Conservation (phyloP, 768 basidiomycete species). For the Podaxis rugospora region DNA sequence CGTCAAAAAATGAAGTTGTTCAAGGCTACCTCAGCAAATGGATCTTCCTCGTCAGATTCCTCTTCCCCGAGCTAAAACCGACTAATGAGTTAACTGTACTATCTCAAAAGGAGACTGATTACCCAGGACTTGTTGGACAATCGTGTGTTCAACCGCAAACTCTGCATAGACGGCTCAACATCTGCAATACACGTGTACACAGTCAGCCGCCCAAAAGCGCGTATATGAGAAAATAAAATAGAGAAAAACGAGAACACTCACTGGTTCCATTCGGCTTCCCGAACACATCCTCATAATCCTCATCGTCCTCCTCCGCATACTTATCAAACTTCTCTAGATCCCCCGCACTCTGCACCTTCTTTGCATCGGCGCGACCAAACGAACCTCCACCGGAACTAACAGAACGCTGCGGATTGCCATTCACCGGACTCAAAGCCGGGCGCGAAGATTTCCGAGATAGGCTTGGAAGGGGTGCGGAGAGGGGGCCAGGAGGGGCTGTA, state of each 20-base stretch:
- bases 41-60: conserved; percentile 88
- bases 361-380: conserved; percentile 63
- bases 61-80: conserved; percentile 66
- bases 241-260: conserved; percentile 30
- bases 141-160: conserved; percentile 80
- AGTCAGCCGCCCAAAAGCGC: background rate
- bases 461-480: conserved; percentile 63
- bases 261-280: conserved; percentile 67
- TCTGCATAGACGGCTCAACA: conserved; percentile 62
- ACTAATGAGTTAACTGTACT: background rate
- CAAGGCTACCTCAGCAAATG: conserved; percentile 78
- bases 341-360: conserved; percentile 45
- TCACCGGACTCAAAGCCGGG: conserved; percentile 32
- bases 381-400: conserved; percentile 36
- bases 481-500: conserved; percentile 49
- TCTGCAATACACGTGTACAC: conserved; percentile 23
- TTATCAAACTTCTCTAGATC: conserved; percentile 86
- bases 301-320: conserved; percentile 82
- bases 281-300: conserved; percentile 96
- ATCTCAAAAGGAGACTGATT: conserved; percentile 5
- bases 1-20: conserved; percentile 5
- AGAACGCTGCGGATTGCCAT: conserved; percentile 22
- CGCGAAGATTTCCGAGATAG: conserved; percentile 51
- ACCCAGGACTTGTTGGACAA: conserved; percentile 92
- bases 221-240: background rate